Percentiles rank a stretch among this genome's conserved stretches.
Evolutionary conservation across 129 eudicot species (phyloP).

Genomic region (Artemisia annua): DNA sequence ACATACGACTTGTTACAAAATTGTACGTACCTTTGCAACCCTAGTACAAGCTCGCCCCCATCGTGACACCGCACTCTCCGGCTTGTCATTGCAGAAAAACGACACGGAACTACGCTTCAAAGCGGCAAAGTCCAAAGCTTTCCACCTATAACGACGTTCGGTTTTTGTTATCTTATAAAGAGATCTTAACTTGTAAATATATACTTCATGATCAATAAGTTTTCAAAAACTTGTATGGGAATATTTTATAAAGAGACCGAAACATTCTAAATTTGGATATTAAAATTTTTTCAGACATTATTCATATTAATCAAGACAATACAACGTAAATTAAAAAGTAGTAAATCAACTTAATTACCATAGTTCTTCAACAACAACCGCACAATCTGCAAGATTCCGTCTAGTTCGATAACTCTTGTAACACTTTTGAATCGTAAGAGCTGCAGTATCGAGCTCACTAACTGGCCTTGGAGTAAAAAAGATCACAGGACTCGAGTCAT

Average conservation of each 20-base stretch:
- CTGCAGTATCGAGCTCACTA: constrained; percentile 50
- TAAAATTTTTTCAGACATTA: not conserved
- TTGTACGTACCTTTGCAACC: constrained; percentile 68
- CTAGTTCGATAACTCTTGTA: constrained; percentile 76
- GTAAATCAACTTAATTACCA: constrained; percentile 31
- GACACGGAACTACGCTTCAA: constrained; percentile 63
- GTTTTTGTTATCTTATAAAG: too few species aligned
- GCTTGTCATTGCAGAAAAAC: constrained; percentile 48
- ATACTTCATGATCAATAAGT: too few species aligned
- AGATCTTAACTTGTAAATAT: too few species aligned
- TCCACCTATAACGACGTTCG: constrained; percentile 57
- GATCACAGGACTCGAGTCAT: not conserved
- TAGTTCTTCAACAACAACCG: constrained; percentile 75
- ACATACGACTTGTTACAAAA: too few species aligned
- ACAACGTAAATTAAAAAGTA: not conserved
- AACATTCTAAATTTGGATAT: not conserved
- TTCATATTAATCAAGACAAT: too few species aligned
- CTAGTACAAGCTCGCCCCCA: constrained; percentile 83
- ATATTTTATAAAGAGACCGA: too few species aligned
- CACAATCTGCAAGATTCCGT: constrained; percentile 84
- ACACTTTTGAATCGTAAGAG: constrained; percentile 63
- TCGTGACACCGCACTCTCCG: constrained; percentile 72
- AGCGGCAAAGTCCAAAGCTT: constrained; percentile 68
- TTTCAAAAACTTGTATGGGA: too few species aligned
- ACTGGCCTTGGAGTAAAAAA: constrained; percentile 22